Evolutionary conservation across 768 basidiomycete species (phyloP).

Genomic region (Boletus rubescentipes): DNA sequence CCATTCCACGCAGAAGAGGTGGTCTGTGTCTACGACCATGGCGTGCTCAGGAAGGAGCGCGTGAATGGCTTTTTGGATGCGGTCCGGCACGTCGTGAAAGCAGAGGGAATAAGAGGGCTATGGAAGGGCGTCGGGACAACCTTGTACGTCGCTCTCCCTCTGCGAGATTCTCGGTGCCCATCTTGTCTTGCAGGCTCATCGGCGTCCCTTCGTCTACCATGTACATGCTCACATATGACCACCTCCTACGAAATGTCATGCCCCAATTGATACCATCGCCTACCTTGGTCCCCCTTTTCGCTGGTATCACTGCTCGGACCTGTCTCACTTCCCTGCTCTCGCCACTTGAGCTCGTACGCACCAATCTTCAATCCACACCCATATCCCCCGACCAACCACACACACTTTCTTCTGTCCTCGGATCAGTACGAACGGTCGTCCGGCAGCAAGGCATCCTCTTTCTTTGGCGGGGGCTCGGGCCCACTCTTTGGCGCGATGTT

Average conservation of each 20-base stretch:
- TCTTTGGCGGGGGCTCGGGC: constrained; percentile 88
- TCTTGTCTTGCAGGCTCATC: constrained; percentile 57
- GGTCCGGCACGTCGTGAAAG: constrained; percentile 71
- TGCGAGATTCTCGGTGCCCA: constrained; percentile 4
- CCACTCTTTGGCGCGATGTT: constrained; percentile 95
- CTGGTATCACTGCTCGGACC: constrained; percentile 82
- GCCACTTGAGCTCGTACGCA: constrained; percentile 90
- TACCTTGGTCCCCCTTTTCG: constrained; percentile 64
- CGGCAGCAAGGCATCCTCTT: constrained; percentile 61
- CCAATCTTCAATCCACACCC: constrained; percentile 89
- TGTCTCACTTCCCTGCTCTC: constrained; percentile 76
- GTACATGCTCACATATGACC: constrained; percentile 96
- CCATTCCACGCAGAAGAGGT: constrained; percentile 58
- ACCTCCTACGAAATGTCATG: constrained; percentile 64
- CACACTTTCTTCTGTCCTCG: constrained; percentile 72
- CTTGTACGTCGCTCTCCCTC: constrained; percentile 51
- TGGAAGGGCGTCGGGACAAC: constrained; percentile 97
- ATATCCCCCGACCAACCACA: constrained; percentile 66
- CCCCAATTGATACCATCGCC: constrained; percentile 58
- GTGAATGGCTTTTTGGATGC: constrained; percentile 88
- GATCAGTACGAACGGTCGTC: constrained; percentile 59
- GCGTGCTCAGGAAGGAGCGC: constrained; percentile 64
- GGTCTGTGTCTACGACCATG: constrained; percentile 79
- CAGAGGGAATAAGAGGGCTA: constrained; percentile 79
- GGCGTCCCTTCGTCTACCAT: constrained; percentile 88